Conservation (phyloP, 257 asterid species). For the Sherardia arvensis region DNA sequence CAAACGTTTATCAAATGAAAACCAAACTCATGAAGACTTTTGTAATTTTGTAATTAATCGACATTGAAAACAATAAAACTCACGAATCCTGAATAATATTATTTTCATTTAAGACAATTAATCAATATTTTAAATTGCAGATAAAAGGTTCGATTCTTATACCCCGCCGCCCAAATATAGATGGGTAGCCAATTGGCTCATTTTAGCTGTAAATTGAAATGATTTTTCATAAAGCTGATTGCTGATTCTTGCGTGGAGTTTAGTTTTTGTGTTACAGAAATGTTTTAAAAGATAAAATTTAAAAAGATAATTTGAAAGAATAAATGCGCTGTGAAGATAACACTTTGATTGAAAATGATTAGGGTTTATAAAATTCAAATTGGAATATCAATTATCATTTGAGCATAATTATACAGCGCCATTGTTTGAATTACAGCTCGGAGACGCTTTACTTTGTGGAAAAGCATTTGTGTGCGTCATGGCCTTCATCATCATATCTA, state of each 20-base stretch:
- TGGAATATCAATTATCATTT: background rate
- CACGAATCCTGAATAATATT: no score
- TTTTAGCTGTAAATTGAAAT: background rate
- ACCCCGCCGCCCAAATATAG: background rate
- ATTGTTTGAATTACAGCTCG: background rate
- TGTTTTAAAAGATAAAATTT: background rate
- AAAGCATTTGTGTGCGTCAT: background rate
- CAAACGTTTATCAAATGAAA: no score
- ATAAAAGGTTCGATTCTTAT: no score
- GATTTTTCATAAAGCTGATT: background rate
- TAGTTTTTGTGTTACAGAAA: background rate
- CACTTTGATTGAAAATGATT: background rate
- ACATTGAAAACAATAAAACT: no score
- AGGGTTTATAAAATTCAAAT: background rate
- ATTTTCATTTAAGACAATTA: no score
- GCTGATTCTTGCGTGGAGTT: constrained; percentile 6
- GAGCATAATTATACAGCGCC: background rate
- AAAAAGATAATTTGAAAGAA: background rate
- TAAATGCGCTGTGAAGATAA: background rate
- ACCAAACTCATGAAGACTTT: background rate
- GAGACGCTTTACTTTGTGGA: background rate
- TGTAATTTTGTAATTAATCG: no score
- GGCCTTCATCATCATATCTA: background rate
- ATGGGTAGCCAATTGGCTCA: background rate
- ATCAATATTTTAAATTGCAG: no score